Percentiles rank a stretch among this genome's conserved stretches.
phyloP scores from a whole-genome alignment of 768 basidiomycete genomes.

The Trametes maxima region DNA sequence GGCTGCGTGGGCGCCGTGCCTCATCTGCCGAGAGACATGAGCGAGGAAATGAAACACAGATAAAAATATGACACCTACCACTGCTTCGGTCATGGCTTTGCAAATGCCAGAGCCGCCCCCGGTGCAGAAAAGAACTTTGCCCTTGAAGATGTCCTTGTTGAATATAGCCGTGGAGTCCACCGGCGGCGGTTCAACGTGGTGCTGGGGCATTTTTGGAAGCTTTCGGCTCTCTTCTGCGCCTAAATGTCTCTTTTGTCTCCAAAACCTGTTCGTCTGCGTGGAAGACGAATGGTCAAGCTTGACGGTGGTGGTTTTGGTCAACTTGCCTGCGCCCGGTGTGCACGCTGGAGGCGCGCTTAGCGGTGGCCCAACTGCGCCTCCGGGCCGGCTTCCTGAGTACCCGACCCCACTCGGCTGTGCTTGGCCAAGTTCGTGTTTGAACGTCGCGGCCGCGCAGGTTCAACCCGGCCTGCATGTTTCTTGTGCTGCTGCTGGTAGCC shows the following conservation, averaged over 20 bases:
- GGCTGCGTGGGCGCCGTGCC: slow-evolving; percentile 75
- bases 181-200: slow-evolving; percentile 45
- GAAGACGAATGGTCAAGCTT: not conserved
- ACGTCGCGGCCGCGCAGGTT: not conserved
- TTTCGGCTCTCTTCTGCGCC: not conserved
- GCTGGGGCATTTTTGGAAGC: slow-evolving; percentile 11
- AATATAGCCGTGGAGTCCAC: slow-evolving; percentile 65
- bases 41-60: no score
- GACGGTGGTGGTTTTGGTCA: not conserved
- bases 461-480: not conserved
- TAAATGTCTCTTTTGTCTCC: not conserved
- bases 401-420: not conserved
- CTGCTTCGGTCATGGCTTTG: slow-evolving; percentile 79
- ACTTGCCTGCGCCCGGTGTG: not conserved
- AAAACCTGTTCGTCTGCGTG: not conserved
- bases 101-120: slow-evolving; percentile 95
- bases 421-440: not conserved
- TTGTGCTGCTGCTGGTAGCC: no score
- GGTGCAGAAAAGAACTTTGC: slow-evolving; percentile 89
- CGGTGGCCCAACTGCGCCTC: not conserved
- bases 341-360: not conserved
- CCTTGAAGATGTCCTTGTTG: slow-evolving; percentile 80
- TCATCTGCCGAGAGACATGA: slow-evolving; percentile 63
- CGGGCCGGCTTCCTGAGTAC: not conserved
- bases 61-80: slow-evolving; percentile 51